Evolutionary conservation across 2,329 filamentous ascomycete genomes (phyloP), one percentile per base, ranked within the genome.

Genomic region (Fusarium sp.): DNA sequence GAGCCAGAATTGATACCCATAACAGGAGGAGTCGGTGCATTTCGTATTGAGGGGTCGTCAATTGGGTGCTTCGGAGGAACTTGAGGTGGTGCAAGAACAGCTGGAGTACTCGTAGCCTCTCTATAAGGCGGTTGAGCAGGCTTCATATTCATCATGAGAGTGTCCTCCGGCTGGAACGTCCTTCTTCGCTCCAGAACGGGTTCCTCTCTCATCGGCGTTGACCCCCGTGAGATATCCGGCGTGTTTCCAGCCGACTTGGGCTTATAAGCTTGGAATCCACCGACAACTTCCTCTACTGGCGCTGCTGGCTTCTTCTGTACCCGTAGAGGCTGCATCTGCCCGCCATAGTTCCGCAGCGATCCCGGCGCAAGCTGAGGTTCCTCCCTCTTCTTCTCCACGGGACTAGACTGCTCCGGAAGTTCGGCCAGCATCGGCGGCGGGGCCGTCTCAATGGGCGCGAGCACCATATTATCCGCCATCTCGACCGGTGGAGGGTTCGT

Each of bases 401-500:
- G 73, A 33, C 75, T 76, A 10, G 73, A 73, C 27, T 79, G 69
- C 65, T 78, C 74, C 3, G 81, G 78, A 25, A 84, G 64, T 74
- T 86, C 81, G 23, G 80, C 78, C 50, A 78, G 25, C 44, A 27
- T 6, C 23, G 44, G 74, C 63, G 74, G 63, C 33, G 64, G 34
- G 4, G 71, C 63, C 7, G 76, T 78, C 64, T 81, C 77, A 18
- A 80, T 77, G 0, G 80, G 78, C 1, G 80, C 78, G 4, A 81
- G 70, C 6, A 81, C 69, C 6, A 76, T 75, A 25, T 78, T 78
- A 50, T 81, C 81, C 1, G 77, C 79, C 67, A 86, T 79, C 70
- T 86, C 84, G 4, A 84, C 78, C 0, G 83, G 81, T 0, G 80
- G 74, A 0, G 83, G 83, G 40, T 84, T 76, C 11, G 73, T 75